Base-by-base conservation (phyloP, 2,329 filamentous ascomycete species). In the Plenodomus tracheiphilus region DNA sequence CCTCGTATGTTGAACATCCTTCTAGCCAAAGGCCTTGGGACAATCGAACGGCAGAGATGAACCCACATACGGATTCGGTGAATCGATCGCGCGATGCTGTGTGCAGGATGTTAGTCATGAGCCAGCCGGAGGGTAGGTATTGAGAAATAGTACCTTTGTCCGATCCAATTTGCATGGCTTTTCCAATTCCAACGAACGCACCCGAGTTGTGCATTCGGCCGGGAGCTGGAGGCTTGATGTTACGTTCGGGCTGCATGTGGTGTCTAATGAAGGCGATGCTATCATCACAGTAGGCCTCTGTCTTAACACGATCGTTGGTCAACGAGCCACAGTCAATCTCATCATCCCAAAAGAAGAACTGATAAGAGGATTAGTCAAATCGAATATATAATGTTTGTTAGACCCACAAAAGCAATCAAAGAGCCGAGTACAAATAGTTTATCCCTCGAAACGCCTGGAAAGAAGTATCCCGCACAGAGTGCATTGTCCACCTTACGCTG, bases 291-390 rank as follows among this genome's bases (percentile, higher is more conserved):
- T 53, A 53, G 16, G 50, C 50, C 37, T 50, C 50, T 2, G 50
- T 47, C 40, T 49, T 50, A 16, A 46, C 47, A 8, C 43, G 34
- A 21, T 53, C 47, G 13, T 53, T 34, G 17, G 50, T 53, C 3
- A 53, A 34, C 18, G 43, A 43, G 10, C 50, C 50, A 25, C 50
- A 53, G 16, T 50, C 50, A 20, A 53, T 53, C 6, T 53, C 50
- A 30, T 53, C 50, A 19, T 53, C 50, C 50, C 50, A 53, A 21
- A 53, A 53, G 20, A 53, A 53, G 37, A 53, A 50, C 50, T 50
- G 15, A 4, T 32, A 25, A 17, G 6, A 16, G 6, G 6, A n/a
- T 51, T 11, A 51, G 49, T 16, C 18, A 18, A 3, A 19, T 28
- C 2, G 2, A 7, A 4, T 9, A 20, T 19, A 19, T 4, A 30